phyloP scores from a whole-genome alignment of 1,284 basidiomycete species.

The Schizophyllum commune region DNA sequence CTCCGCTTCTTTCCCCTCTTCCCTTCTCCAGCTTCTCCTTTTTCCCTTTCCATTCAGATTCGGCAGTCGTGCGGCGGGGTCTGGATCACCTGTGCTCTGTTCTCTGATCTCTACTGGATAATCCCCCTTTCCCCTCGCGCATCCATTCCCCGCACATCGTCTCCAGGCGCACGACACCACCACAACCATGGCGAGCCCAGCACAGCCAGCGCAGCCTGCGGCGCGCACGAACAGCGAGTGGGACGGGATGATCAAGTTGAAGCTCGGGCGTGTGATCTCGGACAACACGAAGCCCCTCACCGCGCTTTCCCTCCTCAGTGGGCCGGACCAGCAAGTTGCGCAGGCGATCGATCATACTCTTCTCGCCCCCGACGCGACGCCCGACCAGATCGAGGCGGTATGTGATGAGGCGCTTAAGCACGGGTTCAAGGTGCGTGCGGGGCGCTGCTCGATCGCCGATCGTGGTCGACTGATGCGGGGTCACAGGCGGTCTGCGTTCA shows the following conservation, averaged over 20 bases:
- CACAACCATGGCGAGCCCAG: not conserved
- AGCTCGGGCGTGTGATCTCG: constrained; percentile 5
- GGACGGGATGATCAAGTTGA: constrained; percentile 21
- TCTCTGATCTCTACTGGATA: too few relatives aligned
- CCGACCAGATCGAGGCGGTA: constrained; percentile 33
- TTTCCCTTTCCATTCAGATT: not conserved
- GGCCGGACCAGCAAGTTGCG: constrained; percentile 24
- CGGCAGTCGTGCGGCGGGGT: too few relatives aligned
- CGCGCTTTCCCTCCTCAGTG: constrained; percentile 16
- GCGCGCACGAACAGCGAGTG: constrained; percentile 25
- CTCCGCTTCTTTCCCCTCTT: not conserved
- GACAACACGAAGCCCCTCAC: constrained; percentile 4
- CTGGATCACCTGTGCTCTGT: too few relatives aligned
- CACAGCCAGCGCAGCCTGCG: not conserved
- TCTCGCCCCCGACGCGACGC: constrained; percentile 37
- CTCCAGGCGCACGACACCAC: too few relatives aligned
- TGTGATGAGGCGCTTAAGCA: constrained; percentile 37
- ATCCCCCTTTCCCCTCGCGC: too few relatives aligned
- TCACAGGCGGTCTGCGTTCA: constrained; percentile 42
- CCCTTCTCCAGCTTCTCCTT: not conserved
- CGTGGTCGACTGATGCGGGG: not conserved
- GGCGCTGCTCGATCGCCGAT: not conserved
- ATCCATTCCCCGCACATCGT: too few relatives aligned
- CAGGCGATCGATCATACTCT: constrained; percentile 37
- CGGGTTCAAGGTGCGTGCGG: constrained; percentile 34